Conservation (phyloP, 2,329 filamentous ascomycete genomes). For the Zymoseptoria brevis region DNA sequence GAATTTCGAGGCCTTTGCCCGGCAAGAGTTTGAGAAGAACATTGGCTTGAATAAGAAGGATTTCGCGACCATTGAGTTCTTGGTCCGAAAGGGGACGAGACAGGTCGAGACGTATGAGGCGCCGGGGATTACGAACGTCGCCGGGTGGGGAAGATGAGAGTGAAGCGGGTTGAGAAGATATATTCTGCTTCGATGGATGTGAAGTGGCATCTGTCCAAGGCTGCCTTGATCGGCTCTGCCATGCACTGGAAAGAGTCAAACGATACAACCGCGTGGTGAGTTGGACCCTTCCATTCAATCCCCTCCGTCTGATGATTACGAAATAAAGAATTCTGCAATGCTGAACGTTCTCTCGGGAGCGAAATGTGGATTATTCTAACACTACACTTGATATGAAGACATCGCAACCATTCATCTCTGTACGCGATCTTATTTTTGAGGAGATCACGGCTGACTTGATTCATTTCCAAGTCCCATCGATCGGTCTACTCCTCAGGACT, state of each 20-base stretch:
- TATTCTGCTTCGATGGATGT: not conserved
- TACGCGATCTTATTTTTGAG: too few relatives aligned
- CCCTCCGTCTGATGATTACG: constrained; percentile 33
- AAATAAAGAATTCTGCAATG: constrained; percentile 43
- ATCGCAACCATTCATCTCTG: not conserved
- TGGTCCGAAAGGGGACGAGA: constrained; percentile 70
- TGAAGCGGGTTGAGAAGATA: not conserved
- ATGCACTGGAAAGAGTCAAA: not conserved
- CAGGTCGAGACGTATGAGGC: constrained; percentile 78
- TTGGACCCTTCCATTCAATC: not conserved
- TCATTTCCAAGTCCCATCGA: not conserved
- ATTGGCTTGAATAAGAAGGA: constrained; percentile 68
- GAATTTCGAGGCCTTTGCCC: constrained; percentile 28
- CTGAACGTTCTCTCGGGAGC: constrained; percentile 34
- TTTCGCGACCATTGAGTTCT: constrained; percentile 76
- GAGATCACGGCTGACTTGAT: not conserved
- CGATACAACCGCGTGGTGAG: not conserved
- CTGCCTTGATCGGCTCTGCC: not conserved
- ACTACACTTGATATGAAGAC: constrained; percentile 38
- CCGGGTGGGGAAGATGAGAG: constrained; percentile 11
- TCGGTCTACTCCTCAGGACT: constrained; percentile 12
- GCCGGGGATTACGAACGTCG: constrained; percentile 70
- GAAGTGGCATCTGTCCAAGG: not conserved
- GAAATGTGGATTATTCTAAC: constrained; percentile 38
- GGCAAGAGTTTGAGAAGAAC: constrained; percentile 66